Percentiles rank a stretch among this genome's conserved stretches.
Conservation (phyloP, 495 filamentous ascomycete species). For the Trichoderma erinaceum region DNA sequence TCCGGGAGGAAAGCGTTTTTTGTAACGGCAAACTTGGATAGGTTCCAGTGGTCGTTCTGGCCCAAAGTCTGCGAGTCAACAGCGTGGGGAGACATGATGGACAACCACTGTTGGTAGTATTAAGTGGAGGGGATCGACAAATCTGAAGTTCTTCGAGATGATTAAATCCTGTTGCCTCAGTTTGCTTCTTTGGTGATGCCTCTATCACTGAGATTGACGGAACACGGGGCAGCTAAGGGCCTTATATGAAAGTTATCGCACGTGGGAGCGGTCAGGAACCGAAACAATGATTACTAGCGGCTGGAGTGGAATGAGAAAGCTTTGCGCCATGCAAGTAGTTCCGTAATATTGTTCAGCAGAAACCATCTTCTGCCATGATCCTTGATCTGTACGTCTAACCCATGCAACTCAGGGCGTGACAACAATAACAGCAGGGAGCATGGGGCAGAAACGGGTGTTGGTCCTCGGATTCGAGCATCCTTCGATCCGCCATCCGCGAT, state of each 20-base stretch:
- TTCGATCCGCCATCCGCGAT: slow-evolving; percentile 2
- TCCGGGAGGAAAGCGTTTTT: slow-evolving; percentile 10
- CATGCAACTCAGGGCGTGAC: too few species aligned
- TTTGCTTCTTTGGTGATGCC: too few species aligned
- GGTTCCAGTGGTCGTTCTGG: not conserved
- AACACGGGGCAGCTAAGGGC: too few species aligned
- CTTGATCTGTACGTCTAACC: too few species aligned
- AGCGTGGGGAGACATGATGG: slow-evolving; percentile 15
- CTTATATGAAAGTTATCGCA: not conserved
- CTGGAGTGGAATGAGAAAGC: not conserved
- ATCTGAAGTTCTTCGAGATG: too few species aligned
- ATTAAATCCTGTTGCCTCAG: too few species aligned
- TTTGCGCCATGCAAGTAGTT: not conserved
- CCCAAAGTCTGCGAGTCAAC: not conserved
- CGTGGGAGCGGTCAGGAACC: too few species aligned
- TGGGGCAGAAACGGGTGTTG: too few species aligned
- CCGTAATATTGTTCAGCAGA: not conserved
- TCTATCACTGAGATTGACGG: too few species aligned
- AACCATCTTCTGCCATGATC: not conserved
- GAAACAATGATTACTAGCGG: not conserved
- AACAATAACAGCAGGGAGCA: not conserved
- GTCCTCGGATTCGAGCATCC: not conserved
- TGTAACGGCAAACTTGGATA: slow-evolving; percentile 15
- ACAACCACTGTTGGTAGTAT: not conserved
- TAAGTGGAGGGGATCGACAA: too few species aligned